Evolutionary conservation across 1,284 basidiomycete genomes (phyloP), one percentile per base, ranked within the genome.

Genomic region (Ustilago xerochloae): DNA sequence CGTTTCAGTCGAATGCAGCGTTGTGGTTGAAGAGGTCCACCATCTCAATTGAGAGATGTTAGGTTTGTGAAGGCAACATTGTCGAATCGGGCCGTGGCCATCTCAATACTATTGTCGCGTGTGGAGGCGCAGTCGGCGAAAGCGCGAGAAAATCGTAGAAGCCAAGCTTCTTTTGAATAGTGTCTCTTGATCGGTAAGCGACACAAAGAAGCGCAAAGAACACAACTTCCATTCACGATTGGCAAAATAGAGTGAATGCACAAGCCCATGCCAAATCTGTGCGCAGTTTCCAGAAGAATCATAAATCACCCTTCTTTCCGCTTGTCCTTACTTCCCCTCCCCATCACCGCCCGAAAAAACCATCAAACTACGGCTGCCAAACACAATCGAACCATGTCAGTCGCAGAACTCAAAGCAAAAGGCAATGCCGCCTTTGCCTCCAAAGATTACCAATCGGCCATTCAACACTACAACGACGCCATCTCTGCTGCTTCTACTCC

Each of bases 371-470:
- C n/a, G n/a, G n/a, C n/a, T n/a, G n/a, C n/a, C n/a, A n/a, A n/a
- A n/a, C n/a, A n/a, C n/a, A n/a, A n/a, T n/a, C n/a, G n/a, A n/a
- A n/a, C 49, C 12, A 82, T 83, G 81, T 82, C 81, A 18, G 81
- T 78, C 29, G 71, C 82, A 20, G 82, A 83, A 29, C 75, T 82
- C 70, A 84, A 84, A 60, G 80, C 81, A 33, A 76, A 84, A 52
- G 82, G 81, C 58, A 82, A 82, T 57, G 78, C 82, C n/a, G 80
- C 80, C 50, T 84, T 84, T 73, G 80, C 79, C 18, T 73, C 78
- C 35, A 84, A 84, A 62, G 79, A 81, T 63, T 84, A 81, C 66
- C 59, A 77, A 41, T 59, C 30, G 24, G 82, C 82, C 35, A 79
- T 82, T 49, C 60, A 79, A 66, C 66, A 76, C 57, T 84, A 82